These are phyloP conservation scores for Trapa bicornis DNA, from an alignment of 345 rosid genomes.

Conservation along the genomic window DNA sequence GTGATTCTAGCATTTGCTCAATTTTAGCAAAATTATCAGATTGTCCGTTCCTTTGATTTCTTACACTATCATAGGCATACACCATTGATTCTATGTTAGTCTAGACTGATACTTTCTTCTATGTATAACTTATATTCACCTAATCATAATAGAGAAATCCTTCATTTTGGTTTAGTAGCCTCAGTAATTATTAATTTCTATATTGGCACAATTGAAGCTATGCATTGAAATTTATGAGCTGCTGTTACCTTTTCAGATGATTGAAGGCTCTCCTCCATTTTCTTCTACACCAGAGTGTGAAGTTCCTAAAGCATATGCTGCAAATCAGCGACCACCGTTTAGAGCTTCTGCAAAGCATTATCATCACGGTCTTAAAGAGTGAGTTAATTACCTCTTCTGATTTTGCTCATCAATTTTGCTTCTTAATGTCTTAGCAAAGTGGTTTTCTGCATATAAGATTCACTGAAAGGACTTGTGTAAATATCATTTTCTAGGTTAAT, in stretches of 20 bases:
- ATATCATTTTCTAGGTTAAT: slow-evolving; percentile 32
- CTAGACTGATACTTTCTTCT: neutral
- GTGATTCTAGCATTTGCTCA: neutral
- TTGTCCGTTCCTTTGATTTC: neutral
- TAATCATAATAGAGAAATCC: neutral
- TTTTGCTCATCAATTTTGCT: neutral
- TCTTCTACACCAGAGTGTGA: slow-evolving; percentile 41
- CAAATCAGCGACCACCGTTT: slow-evolving; percentile 68
- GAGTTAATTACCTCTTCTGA: slow-evolving; percentile 8
- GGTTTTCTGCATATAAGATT: neutral
- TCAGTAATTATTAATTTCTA: neutral
- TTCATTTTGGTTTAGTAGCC: neutral
- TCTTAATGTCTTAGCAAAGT: neutral
- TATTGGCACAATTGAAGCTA: neutral
- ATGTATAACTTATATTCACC: neutral
- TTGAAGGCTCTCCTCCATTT: slow-evolving; percentile 74
- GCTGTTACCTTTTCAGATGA: slow-evolving; percentile 33
- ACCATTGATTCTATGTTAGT: neutral
- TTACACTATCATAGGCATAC: neutral
- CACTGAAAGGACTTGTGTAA: neutral
- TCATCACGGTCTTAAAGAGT: slow-evolving; percentile 53
- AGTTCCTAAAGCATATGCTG: slow-evolving; percentile 58
- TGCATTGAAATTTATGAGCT: neutral
- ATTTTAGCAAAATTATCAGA: neutral
- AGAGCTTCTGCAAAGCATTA: slow-evolving; percentile 46